A percentile compares a stretch with the other conserved stretches of the same genome.
These are phyloP conservation scores for Coemansia sp. DNA, from an alignment of 192 early-diverging fungal species.

Conservation along the genomic window DNA sequence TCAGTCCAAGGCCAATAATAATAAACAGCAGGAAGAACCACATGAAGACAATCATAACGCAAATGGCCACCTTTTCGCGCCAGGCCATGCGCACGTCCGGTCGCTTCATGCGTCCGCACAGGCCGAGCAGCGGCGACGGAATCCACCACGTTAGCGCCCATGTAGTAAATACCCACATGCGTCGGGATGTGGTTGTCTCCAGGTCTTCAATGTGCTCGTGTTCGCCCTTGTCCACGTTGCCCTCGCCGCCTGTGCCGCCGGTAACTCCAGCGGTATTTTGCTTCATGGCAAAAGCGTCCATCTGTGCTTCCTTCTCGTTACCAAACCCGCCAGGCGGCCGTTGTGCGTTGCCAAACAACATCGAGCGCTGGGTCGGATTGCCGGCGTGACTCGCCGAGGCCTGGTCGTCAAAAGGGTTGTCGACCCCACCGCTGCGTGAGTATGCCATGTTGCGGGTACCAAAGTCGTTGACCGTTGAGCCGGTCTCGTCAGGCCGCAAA, in stretches of 20 bases:
- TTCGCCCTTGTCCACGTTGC: slow-evolving; percentile 26
- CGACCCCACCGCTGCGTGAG: slow-evolving; percentile 2
- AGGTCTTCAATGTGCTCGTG: slow-evolving; percentile 46
- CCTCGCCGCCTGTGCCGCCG: slow-evolving; percentile 45
- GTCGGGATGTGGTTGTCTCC: slow-evolving; percentile 31
- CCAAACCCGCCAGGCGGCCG: background rate
- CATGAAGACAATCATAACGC: slow-evolving; percentile 79
- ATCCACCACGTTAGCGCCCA: slow-evolving; percentile 53
- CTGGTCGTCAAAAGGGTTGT: slow-evolving; percentile 43
- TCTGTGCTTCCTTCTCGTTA: slow-evolving; percentile 16
- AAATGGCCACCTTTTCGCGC: slow-evolving; percentile 92
- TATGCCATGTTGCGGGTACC: slow-evolving; percentile 14
- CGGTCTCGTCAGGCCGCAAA: slow-evolving; percentile 12
- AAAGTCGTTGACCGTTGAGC: slow-evolving; percentile 31
- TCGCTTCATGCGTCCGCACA: slow-evolving; percentile 72
- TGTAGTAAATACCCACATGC: slow-evolving; percentile 34
- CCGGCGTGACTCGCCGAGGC: slow-evolving; percentile 5
- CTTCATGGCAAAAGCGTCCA: slow-evolving; percentile 30
- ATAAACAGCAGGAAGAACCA: slow-evolving; percentile 83
- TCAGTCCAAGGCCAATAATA: slow-evolving; percentile 74
- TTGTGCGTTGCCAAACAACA: slow-evolving; percentile 3
- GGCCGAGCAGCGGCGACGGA: slow-evolving; percentile 39
- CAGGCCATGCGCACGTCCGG: slow-evolving; percentile 93
- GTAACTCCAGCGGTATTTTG: slow-evolving; percentile 4
- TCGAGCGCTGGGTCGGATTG: background rate